These are phyloP conservation scores for Leccinum glutinopallens DNA, from an alignment of 1,284 basidiomycete species.

Conservation along the genomic window DNA sequence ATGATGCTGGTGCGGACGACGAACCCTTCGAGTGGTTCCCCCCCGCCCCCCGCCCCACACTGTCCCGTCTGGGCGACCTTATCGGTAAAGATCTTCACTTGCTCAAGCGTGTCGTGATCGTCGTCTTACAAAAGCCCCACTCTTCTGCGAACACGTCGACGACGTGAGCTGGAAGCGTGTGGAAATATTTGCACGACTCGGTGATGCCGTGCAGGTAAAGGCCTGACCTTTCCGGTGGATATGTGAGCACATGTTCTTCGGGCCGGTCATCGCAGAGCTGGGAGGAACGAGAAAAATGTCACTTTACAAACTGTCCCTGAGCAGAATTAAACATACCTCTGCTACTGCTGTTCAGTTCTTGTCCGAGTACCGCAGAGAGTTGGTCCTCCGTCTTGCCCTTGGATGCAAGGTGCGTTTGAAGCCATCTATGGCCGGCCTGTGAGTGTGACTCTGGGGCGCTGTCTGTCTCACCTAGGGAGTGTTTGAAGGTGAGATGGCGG, in stretches of 20 bases:
- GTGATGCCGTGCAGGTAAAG: conserved; percentile 96
- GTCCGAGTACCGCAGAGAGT: conserved; percentile 72
- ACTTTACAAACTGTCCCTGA: neutral
- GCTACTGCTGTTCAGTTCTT: conserved; percentile 89
- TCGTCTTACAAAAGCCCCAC: conserved; percentile 89
- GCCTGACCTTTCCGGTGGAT: conserved; percentile 81
- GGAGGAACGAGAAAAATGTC: neutral
- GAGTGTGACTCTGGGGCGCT: conserved; percentile 63
- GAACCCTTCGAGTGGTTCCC: conserved; percentile 61
- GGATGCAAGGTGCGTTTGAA: conserved; percentile 68
- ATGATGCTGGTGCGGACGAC: conserved; percentile 62
- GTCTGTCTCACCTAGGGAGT: conserved; percentile 68
- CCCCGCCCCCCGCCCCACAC: conserved; percentile 57
- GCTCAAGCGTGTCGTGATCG: conserved; percentile 59
- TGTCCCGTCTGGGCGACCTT: conserved; percentile 68
- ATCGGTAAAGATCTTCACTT: conserved; percentile 76
- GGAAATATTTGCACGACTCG: conserved; percentile 68
- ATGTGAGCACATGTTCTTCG: conserved; percentile 95
- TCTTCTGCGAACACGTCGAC: conserved; percentile 84
- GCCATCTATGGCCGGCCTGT: conserved; percentile 81
- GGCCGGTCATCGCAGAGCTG: conserved; percentile 97
- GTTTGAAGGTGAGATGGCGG: conserved; percentile 79
- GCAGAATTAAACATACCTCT: conserved; percentile 60
- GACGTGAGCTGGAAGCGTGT: conserved; percentile 66
- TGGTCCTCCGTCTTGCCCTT: conserved; percentile 73